These are phyloP conservation scores for Gentiana macrophylla DNA, from an alignment of 257 asterid genomes.

Conservation along the genomic window DNA sequence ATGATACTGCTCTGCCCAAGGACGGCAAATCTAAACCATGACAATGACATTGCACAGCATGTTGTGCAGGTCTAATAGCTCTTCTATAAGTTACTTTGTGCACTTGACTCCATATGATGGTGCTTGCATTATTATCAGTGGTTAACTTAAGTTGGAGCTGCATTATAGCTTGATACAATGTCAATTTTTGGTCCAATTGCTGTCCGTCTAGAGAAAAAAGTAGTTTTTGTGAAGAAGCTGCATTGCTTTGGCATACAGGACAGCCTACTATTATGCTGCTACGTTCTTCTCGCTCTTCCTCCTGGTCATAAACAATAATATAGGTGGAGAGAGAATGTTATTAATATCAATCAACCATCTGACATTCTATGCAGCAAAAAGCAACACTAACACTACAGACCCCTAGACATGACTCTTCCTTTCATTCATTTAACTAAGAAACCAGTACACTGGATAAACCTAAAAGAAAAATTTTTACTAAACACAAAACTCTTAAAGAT, in stretches of 20 bases:
- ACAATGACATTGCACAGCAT: slow-evolving; percentile 14
- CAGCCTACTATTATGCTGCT: slow-evolving; percentile 14
- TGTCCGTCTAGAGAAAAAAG: slow-evolving; percentile 57
- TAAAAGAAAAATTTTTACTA: no score
- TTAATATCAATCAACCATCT: no score
- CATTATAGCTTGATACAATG: slow-evolving; percentile 69
- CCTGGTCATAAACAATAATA: slow-evolving; percentile 2
- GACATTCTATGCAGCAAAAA: no score
- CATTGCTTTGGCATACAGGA: slow-evolving; percentile 24
- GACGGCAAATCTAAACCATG: slow-evolving; percentile 26
- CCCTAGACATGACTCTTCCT: no score
- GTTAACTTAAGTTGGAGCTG: slow-evolving; percentile 38
- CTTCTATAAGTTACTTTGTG: slow-evolving; percentile 54
- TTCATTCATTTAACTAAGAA: no score
- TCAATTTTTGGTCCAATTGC: slow-evolving; percentile 37
- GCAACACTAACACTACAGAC: no score
- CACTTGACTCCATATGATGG: slow-evolving; percentile 60
- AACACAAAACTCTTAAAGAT: no score
- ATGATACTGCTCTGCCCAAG: slow-evolving; percentile 18
- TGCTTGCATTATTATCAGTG: slow-evolving; percentile 24
- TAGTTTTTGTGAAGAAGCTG: slow-evolving; percentile 41
- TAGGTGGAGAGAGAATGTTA: no score
- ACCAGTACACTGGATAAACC: no score
- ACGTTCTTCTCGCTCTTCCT: slow-evolving; percentile 31
- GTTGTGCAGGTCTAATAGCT: slow-evolving; percentile 17